Evolutionary conservation across 78 protist genomes (phyloP).

Genomic region (Blattamonas nauphoetae): DNA sequence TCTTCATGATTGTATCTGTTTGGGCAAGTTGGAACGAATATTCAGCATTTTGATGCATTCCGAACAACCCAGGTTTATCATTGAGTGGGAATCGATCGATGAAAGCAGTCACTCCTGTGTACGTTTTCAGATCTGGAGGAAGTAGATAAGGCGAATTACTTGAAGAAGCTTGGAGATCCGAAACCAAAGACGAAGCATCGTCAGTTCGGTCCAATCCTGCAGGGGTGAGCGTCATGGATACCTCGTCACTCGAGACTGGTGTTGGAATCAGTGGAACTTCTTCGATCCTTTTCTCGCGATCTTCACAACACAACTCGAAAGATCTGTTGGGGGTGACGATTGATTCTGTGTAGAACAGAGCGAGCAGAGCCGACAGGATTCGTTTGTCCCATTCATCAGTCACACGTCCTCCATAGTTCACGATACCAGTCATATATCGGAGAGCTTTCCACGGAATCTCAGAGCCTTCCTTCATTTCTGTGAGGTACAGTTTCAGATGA

Average conservation of each 20-base stretch:
- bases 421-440: slow-evolving; percentile 1
- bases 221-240: no score
- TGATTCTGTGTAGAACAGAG: background rate
- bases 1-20: background rate
- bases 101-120: background rate
- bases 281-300: no score
- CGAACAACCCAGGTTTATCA: slow-evolving; percentile 13
- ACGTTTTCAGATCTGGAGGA: background rate
- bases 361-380: slow-evolving; percentile 14
- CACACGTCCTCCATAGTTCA: slow-evolving; percentile 66
- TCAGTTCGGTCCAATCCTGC: slow-evolving; percentile 23
- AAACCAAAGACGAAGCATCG: no score
- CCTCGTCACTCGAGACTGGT: no score
- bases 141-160: background rate
- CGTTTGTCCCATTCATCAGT: slow-evolving; percentile 64
- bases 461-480: background rate
- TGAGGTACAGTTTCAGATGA: slow-evolving; percentile 9
- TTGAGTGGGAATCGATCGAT: background rate
- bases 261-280: no score
- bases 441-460: slow-evolving; percentile 6
- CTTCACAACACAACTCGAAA: no score
- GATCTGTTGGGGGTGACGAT: background rate
- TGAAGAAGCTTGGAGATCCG: no score
- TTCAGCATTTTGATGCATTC: slow-evolving; percentile 28
- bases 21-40: slow-evolving; percentile 16